Evolutionary conservation across 176 grass and related monocot species (phyloP).

Genomic region (Dactylis glomerata): DNA sequence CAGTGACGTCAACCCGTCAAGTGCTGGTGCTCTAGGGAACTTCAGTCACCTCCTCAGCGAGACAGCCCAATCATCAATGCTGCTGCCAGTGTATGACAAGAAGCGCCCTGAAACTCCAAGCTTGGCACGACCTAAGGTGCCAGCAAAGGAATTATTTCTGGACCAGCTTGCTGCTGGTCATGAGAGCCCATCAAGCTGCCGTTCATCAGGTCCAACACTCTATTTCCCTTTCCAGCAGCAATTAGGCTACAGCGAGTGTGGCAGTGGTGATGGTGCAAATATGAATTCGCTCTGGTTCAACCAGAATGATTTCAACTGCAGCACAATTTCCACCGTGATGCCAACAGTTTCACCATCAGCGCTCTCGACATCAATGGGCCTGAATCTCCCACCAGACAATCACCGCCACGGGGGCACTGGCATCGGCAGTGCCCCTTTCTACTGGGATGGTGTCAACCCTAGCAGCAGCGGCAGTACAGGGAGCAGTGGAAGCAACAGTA

Average conservation of each 20-base stretch:
- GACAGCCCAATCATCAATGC: conserved; percentile 55
- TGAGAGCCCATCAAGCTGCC: conserved; percentile 47
- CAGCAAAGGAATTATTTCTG: conserved; percentile 47
- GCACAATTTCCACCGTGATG: conserved; percentile 49
- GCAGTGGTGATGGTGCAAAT: conserved; percentile 25
- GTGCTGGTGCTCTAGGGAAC: conserved; percentile 38
- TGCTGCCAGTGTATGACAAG: conserved; percentile 39
- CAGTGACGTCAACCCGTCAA: conserved; percentile 48
- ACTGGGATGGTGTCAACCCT: conserved; percentile 58
- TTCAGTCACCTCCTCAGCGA: conserved; percentile 52
- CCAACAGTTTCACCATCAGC: conserved; percentile 51
- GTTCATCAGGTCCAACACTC: conserved; percentile 30
- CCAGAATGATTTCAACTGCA: conserved; percentile 58
- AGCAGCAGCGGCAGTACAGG: conserved; percentile 59
- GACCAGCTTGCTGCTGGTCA: conserved; percentile 46
- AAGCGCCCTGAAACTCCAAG: conserved; percentile 37
- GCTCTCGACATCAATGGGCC: conserved; percentile 47
- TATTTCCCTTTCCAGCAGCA: conserved; percentile 59
- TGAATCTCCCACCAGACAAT: conserved; percentile 48
- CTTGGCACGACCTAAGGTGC: conserved; percentile 41
- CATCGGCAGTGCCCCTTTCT: conserved; percentile 34
- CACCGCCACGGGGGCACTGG: conserved; percentile 32
- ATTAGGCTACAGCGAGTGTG: conserved; percentile 43
- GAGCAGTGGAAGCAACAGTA: conserved; percentile 51
- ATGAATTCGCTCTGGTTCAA: conserved; percentile 63